phyloP scores from a whole-genome alignment of 1,139 yeast genomes.

The Martiniozyma asiatica region DNA sequence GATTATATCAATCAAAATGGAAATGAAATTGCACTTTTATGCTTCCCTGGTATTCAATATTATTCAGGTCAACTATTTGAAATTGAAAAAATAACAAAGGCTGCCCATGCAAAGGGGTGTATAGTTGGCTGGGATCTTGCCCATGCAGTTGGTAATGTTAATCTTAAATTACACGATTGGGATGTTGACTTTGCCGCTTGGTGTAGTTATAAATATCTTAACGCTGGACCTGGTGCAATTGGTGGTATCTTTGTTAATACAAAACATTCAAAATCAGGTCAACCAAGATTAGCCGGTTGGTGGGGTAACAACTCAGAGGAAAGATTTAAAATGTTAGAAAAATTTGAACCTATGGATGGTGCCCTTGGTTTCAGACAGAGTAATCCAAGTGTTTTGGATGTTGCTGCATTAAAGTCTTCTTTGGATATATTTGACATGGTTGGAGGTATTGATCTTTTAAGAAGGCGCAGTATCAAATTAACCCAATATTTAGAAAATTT shows the following conservation, averaged over 20 bases:
- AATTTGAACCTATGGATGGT: conserved; percentile 67
- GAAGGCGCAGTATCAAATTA: conserved; percentile 44
- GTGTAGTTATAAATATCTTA: conserved; percentile 87
- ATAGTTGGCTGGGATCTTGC: conserved; percentile 93
- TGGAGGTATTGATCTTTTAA: conserved; percentile 52
- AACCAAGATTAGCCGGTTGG: conserved; percentile 86
- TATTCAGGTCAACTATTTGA: conserved; percentile 86
- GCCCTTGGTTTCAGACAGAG: conserved; percentile 86
- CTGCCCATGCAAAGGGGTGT: conserved; percentile 43
- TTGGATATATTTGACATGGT: conserved; percentile 46
- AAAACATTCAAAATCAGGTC: conserved; percentile 27
- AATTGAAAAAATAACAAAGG: conserved; percentile 51
- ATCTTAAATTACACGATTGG: conserved; percentile 72
- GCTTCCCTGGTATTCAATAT: conserved; percentile 84
- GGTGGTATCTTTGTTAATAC: conserved; percentile 74
- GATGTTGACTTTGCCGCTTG: conserved; percentile 86
- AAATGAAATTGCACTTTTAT: conserved; percentile 59
- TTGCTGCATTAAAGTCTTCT: conserved; percentile 58
- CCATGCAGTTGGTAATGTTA: conserved; percentile 86
- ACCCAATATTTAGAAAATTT: conserved; percentile 45
- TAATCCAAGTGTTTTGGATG: conserved; percentile 83
- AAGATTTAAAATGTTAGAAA: conserved; percentile 70
- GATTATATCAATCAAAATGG: conserved; percentile 41
- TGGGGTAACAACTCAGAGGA: conserved; percentile 76
- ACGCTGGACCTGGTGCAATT: conserved; percentile 87